phyloP scores from a whole-genome alignment of 2,329 filamentous ascomycete genomes.

The Aspergillus sp. region DNA sequence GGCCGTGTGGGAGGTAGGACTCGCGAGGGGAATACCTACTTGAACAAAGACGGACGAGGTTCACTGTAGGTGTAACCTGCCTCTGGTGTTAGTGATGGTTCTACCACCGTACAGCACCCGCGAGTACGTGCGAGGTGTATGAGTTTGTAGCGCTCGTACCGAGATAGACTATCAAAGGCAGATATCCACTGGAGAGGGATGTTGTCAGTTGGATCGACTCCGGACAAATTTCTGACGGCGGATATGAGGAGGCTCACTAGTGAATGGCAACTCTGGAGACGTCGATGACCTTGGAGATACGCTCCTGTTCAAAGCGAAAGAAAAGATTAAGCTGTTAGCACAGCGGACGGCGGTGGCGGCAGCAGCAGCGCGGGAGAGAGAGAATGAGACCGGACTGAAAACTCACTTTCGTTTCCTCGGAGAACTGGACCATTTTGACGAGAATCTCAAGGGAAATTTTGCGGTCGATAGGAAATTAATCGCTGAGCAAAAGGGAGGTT shows the following conservation, averaged over 20 bases:
- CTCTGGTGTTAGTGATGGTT: slow-evolving; percentile 18
- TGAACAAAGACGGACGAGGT: slow-evolving; percentile 78
- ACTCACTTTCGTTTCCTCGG: slow-evolving; percentile 91
- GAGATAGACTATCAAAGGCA: slow-evolving; percentile 94
- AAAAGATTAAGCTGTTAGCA: too few relatives aligned
- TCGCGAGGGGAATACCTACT: slow-evolving; percentile 46
- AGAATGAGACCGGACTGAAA: neutral
- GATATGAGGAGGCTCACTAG: slow-evolving; percentile 64
- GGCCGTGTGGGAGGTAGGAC: slow-evolving; percentile 23
- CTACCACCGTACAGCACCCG: too few relatives aligned
- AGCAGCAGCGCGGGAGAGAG: slow-evolving; percentile 3
- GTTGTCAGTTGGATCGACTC: slow-evolving; percentile 17
- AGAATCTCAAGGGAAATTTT: neutral
- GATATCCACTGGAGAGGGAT: slow-evolving; percentile 70
- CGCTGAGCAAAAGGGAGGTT: neutral
- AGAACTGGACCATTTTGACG: slow-evolving; percentile 62
- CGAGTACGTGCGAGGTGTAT: neutral
- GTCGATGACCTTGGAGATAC: slow-evolving; percentile 95
- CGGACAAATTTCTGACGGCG: neutral
- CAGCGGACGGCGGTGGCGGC: neutral
- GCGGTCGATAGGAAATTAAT: neutral
- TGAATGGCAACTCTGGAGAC: slow-evolving; percentile 90
- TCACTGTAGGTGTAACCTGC: slow-evolving; percentile 91
- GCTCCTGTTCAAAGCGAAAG: slow-evolving; percentile 64
- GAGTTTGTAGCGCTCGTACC: slow-evolving; percentile 55